Evolutionary conservation across 805 yeast species (phyloP), one percentile per base, ranked within the genome.

Genomic region (Jamesozyma lodderae): DNA sequence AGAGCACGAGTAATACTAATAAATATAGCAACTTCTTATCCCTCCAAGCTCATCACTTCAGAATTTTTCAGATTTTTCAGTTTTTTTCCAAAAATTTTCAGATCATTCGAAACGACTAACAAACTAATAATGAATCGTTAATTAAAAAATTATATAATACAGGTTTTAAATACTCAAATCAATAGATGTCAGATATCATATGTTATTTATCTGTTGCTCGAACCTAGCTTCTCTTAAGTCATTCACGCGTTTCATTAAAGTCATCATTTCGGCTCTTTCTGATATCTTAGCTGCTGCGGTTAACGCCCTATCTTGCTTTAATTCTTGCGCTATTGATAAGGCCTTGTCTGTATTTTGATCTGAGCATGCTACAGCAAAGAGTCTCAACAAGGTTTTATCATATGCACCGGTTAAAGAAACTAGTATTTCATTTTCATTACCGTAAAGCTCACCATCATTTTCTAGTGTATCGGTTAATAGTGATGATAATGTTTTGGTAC

Each of bases 231-330:
- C 83, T 42, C 80, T 62, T 27, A 75, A 49, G 41, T 72, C 68
- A 41, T 68, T 70, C 27, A 81, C 72, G 52, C 69, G 69, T 41
- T 70, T 73, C 0, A 75, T 77, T 42, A 82, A 55, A 1, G 62
- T 52, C 13, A 65, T 61, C 52, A 77, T 57, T 23, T 75, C 79
- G 39, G 76, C 70, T 42, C 95, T 71, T 52, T 83, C 83, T 1
- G 95, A 86, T 38, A 90, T 83, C 60, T 81, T 81, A 11, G 75
- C 66, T 1, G 96, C 95, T 0, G 96, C 96, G 39, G 70, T 71
- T 44, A 88, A 63, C 3, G 95, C 94, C 47, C 81, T 77, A 44
- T 82, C 90, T 47, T 77, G 81, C 48, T 77, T 75, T 48, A 90
- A 66, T 51, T 81, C 75, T 43, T 68, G 70, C 6, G 77, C 87